These are phyloP conservation scores for Yarrowia bubula DNA, from an alignment of 805 yeast species.

Conservation along the genomic window DNA sequence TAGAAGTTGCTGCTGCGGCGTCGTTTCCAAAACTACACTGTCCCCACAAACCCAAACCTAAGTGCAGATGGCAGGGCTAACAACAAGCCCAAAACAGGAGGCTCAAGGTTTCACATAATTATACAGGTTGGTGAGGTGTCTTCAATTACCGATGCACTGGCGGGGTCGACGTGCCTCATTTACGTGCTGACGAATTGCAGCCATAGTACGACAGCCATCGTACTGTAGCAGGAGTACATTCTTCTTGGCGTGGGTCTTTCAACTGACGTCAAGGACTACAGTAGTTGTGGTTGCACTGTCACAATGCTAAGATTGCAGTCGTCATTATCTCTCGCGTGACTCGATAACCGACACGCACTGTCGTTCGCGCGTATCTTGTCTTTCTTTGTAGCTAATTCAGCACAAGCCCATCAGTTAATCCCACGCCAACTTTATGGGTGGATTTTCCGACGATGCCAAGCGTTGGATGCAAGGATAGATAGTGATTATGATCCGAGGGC, in stretches of 20 bases:
- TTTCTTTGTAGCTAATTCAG: neutral
- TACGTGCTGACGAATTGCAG: neutral
- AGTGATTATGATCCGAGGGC: constrained; percentile 8
- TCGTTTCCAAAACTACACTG: constrained; percentile 11
- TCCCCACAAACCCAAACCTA: constrained; percentile 23
- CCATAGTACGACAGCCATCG: neutral
- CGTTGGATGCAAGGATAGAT: constrained; percentile 3
- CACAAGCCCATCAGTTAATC: constrained; percentile 7
- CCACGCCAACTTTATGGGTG: constrained; percentile 10
- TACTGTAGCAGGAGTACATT: neutral
- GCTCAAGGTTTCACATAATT: constrained; percentile 14
- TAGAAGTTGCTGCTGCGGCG: no score
- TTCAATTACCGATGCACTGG: constrained; percentile 17
- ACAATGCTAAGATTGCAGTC: neutral
- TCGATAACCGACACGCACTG: neutral
- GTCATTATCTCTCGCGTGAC: neutral
- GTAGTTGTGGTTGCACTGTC: no score
- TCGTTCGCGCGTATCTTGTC: neutral
- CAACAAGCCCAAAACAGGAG: constrained; percentile 14
- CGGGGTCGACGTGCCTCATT: neutral
- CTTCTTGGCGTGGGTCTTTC: constrained; percentile 20
- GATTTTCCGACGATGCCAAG: constrained; percentile 22
- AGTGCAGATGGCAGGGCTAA: constrained; percentile 14
- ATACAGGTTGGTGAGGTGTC: neutral
- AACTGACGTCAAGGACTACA: no score